Evolutionary conservation across 2,329 filamentous ascomycete species (phyloP), one percentile per base, ranked within the genome.

Genomic region (Cladorrhinum sp.): DNA sequence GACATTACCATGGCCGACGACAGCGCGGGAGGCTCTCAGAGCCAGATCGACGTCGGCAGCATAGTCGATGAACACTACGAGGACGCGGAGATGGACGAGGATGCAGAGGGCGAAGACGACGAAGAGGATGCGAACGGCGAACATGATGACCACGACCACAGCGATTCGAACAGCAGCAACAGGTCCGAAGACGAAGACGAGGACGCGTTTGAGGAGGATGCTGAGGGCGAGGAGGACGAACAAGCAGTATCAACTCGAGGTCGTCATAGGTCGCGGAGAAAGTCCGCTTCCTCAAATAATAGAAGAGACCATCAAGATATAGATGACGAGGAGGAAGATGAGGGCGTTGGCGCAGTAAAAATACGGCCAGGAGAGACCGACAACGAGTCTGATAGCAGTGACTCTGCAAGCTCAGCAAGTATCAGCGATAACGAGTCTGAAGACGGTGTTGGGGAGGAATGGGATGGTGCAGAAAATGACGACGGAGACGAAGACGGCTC

Each of bases 261-360:
- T 25, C 55, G 53, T 23, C 63, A 53, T 3, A 59, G 55, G 29
- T 66, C 54, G 45, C 65, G 63, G 16, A 65, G 62, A n/a, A 62
- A 18, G 52, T 50, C 27, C 49, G 56, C 18, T 58, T 68, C 16
- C 62, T 62, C 18, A 64, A 65, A 4, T 12, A 61, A 60, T 32
- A 27, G 69, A 68, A 2, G 63, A 66, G 64, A 65, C 3, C 67
- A 73, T 1, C 74, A 73, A 2, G 73, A 78, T 18, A 57, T 64
- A 3, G 67, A 70, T 1, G 74, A 74, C 1, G 75, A 78, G 16
- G 79, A 82, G 23, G 77, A 81, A 8, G 78, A 79, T 2, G 83
- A 85, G 67, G 81, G 78, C 2, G 82, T 85, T 1, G 82, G 82
- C 13, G 81, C 82, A 8, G 81, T 85, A 20, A 85, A 85, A 65